Conservation (phyloP, 441 rosid species). For the Pelargonium fulgidum region DNA sequence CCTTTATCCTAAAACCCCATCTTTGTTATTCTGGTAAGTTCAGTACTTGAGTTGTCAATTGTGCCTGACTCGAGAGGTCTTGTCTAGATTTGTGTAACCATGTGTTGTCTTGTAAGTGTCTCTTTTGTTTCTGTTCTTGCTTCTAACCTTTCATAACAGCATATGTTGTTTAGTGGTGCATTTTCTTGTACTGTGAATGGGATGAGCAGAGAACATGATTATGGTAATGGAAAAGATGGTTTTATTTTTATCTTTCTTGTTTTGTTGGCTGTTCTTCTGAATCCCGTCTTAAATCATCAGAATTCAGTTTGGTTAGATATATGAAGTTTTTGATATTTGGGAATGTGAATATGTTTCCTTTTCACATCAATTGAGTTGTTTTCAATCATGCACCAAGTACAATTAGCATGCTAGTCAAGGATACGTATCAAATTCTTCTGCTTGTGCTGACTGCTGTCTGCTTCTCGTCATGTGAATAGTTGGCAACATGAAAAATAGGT, state of each 20-base stretch:
- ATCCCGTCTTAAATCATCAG: neutral
- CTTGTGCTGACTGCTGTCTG: conserved; percentile 3
- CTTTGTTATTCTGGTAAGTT: conserved; percentile 17
- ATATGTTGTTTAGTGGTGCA: conserved; percentile 18
- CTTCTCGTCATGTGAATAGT: neutral
- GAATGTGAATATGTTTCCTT: neutral
- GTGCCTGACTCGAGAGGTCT: conserved; percentile 56
- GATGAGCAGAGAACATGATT: conserved; percentile 25
- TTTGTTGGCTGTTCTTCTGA: neutral
- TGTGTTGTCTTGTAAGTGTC: conserved; percentile 16
- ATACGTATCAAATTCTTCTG: neutral
- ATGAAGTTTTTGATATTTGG: neutral
- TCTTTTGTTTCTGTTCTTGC: conserved; percentile 11
- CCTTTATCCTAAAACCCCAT: conserved; percentile 16
- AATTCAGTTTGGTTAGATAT: neutral
- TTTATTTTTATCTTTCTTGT: neutral
- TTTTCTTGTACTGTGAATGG: conserved; percentile 17
- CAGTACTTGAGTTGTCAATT: conserved; percentile 24
- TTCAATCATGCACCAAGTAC: neutral
- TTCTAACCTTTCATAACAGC: conserved; percentile 16
- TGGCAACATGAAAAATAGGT: conserved; percentile 9
- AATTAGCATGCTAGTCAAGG: neutral
- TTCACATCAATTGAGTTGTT: neutral
- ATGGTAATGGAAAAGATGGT: conserved; percentile 21
- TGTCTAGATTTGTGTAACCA: conserved; percentile 20